Conservation (phyloP, 768 basidiomycete genomes). For the Pisolithus orientalis region DNA sequence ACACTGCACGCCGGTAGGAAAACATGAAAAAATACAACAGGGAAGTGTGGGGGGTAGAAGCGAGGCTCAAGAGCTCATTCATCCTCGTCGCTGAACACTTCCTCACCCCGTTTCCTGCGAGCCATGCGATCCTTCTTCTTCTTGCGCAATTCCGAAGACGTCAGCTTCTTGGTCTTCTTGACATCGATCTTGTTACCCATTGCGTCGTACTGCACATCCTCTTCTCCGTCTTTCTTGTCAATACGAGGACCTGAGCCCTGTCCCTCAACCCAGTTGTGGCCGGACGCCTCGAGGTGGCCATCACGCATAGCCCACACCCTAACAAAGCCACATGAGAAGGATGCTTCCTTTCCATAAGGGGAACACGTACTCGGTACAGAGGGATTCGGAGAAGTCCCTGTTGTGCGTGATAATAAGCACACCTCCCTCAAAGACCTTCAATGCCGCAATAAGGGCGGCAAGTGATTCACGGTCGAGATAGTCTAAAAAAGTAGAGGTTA, state of each 20-base stretch:
- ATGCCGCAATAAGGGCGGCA: conserved; percentile 95
- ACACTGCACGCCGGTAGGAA: conserved; percentile 1
- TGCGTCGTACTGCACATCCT: conserved; percentile 89
- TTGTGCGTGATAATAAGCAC: conserved; percentile 97
- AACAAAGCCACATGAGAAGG: background rate
- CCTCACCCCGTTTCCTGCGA: conserved; percentile 82
- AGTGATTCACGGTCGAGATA: conserved; percentile 99
- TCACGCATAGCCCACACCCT: conserved; percentile 99
- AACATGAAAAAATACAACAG: conserved; percentile 4
- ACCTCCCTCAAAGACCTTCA: conserved; percentile 98
- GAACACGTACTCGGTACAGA: conserved; percentile 70
- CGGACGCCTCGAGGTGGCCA: conserved; percentile 92
- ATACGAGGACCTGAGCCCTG: conserved; percentile 94
- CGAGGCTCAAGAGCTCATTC: conserved; percentile 26
- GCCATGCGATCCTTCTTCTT: conserved; percentile 96
- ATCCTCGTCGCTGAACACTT: conserved; percentile 51
- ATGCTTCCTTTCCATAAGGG: background rate
- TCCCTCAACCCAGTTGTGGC: conserved; percentile 99
- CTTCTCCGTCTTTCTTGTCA: conserved; percentile 88
- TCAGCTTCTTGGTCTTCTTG: conserved; percentile 85
- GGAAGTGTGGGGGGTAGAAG: background rate
- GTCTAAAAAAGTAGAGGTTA: conserved; percentile 40
- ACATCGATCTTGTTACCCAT: conserved; percentile 95
- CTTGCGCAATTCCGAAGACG: conserved; percentile 80
- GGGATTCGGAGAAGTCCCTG: conserved; percentile 97